Percentiles rank a stretch among this genome's conserved stretches.
Evolutionary conservation across 1,139 yeast species (phyloP).

Genomic region (Suhomyces chickasaworum): DNA sequence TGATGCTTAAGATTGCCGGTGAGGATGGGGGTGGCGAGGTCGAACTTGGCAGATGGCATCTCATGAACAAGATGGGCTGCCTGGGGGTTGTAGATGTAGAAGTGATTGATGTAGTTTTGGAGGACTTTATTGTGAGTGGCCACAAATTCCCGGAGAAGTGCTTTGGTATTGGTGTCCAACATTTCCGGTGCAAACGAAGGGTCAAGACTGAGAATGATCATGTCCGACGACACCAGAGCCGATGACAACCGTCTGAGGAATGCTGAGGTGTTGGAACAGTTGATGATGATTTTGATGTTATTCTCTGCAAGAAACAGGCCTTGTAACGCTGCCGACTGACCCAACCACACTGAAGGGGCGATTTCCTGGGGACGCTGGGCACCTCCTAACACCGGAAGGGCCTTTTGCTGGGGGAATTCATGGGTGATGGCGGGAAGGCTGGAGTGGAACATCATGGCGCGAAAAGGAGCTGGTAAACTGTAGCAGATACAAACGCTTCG

Average conservation of each 20-base stretch:
- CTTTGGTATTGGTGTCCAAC: not conserved
- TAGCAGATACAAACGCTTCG: not conserved
- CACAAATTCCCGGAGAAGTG: constrained; percentile 25
- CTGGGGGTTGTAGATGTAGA: constrained; percentile 38
- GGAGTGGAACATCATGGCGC: constrained; percentile 9
- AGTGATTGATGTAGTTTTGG: constrained; percentile 43
- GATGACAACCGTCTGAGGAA: constrained; percentile 31
- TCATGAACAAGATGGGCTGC: constrained; percentile 33
- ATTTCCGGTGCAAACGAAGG: constrained; percentile 28
- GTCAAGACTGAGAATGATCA: constrained; percentile 43
- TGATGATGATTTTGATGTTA: constrained; percentile 43
- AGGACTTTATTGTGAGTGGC: constrained; percentile 36
- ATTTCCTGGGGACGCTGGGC: constrained; percentile 29
- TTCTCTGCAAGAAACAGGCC: constrained; percentile 24
- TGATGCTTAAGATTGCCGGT: constrained; percentile 42
- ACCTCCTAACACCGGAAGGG: not conserved
- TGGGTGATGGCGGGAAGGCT: constrained; percentile 2
- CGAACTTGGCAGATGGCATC: constrained; percentile 31
- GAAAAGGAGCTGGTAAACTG: not conserved
- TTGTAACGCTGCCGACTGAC: constrained; percentile 25
- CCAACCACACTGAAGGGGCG: constrained; percentile 37
- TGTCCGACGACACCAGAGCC: constrained; percentile 38
- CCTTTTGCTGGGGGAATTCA: constrained; percentile 7
- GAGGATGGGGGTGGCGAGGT: constrained; percentile 39
- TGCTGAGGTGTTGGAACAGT: constrained; percentile 40